A percentile compares a stretch with the other conserved stretches of the same genome.
Evolutionary conservation across 306 rosid genomes (phyloP).

Genomic region (Dalbergia cochinchinensis): DNA sequence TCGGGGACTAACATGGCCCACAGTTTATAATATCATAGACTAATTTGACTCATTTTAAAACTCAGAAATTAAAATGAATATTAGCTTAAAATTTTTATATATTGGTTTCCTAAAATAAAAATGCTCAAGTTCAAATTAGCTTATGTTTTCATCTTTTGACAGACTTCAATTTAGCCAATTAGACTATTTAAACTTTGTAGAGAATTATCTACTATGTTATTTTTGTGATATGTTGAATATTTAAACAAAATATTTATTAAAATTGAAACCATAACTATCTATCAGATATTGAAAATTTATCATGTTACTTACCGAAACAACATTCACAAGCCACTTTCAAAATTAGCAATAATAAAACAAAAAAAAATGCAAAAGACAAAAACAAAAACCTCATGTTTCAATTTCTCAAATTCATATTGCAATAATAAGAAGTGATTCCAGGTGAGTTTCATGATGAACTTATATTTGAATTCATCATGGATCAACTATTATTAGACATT

Average conservation of each 20-base stretch:
- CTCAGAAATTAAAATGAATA: too few species aligned
- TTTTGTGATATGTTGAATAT: neutral
- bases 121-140: neutral
- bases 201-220: neutral
- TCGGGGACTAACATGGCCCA: too few species aligned
- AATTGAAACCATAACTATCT: neutral
- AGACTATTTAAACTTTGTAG: too few species aligned
- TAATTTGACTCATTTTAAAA: too few species aligned
- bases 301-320: neutral
- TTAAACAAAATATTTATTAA: neutral
- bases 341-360: neutral
- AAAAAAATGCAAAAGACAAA: neutral
- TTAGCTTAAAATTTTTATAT: too few species aligned
- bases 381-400: neutral
- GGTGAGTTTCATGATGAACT: too few species aligned
- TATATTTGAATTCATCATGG: too few species aligned
- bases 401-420: neutral
- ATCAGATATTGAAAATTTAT: neutral
- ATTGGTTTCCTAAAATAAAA: too few species aligned
- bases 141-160: neutral
- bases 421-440: neutral
- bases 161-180: neutral
- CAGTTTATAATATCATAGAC: too few species aligned
- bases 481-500: too few species aligned
- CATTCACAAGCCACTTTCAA: neutral